A percentile compares a stretch with the other conserved stretches of the same genome.
phyloP scores from a whole-genome alignment of 2,329 filamentous ascomycete genomes.

The Pseudocercospora eumusae region DNA sequence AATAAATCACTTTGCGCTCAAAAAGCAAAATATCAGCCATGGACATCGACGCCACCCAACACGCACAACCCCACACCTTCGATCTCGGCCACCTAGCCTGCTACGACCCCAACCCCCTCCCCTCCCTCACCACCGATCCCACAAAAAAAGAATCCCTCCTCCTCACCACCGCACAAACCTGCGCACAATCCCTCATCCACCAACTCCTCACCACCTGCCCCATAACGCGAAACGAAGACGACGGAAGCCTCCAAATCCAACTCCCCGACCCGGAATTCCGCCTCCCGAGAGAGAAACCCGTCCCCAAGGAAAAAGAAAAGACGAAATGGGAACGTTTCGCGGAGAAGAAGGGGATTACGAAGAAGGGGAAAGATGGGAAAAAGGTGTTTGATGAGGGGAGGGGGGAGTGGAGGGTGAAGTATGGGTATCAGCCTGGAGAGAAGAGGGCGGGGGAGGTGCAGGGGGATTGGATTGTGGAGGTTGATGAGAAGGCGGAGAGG shows the following conservation, averaged over 20 bases:
- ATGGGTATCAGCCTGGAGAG: slow-evolving; percentile 82
- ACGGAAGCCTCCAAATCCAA: slow-evolving; percentile 68
- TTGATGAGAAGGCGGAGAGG: slow-evolving; percentile 67
- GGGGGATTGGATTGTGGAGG: slow-evolving; percentile 83
- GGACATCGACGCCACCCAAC: slow-evolving; percentile 43
- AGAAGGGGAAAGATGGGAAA: slow-evolving; percentile 80
- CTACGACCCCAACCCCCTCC: slow-evolving; percentile 82
- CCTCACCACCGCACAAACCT: slow-evolving; percentile 75
- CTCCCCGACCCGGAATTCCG: slow-evolving; percentile 70
- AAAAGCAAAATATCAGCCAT: slow-evolving; percentile 18
- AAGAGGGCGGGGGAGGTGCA: slow-evolving; percentile 75
- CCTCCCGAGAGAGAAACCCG: slow-evolving; percentile 87
- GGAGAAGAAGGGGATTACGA: slow-evolving; percentile 92
- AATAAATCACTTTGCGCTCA: no score
- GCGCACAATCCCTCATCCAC: slow-evolving; percentile 88
- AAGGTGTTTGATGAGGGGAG: slow-evolving; percentile 80
- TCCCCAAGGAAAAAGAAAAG: slow-evolving; percentile 76
- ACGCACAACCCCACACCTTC: slow-evolving; percentile 88
- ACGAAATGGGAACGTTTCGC: slow-evolving; percentile 98
- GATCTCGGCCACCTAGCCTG: slow-evolving; percentile 85
- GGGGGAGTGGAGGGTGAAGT: slow-evolving; percentile 88
- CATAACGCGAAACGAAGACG: slow-evolving; percentile 65
- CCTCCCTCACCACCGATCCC: slow-evolving; percentile 49
- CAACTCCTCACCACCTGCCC: slow-evolving; percentile 88
- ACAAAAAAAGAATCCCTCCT: slow-evolving; percentile 65